Evolutionary conservation across 352 stramenopile species (phyloP), one percentile per base, ranked within the genome.

Genomic region (Phytophthora gonapodyides): DNA sequence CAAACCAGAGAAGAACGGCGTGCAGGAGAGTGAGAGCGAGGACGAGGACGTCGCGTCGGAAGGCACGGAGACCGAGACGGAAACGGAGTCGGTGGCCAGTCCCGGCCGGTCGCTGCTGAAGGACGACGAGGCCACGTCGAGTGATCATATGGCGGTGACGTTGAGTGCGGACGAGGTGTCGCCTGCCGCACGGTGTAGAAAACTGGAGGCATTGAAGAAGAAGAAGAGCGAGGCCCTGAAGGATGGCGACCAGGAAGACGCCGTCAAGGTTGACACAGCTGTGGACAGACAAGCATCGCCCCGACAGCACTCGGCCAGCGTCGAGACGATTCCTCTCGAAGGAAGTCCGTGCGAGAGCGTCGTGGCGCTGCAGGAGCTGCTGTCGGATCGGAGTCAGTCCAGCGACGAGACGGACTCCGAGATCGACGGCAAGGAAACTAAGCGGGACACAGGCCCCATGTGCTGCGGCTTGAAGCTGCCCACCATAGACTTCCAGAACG

Each of bases 401-500:
- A 73, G 54, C 15, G 57, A 67, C 11, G 66, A 82, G 48, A 42
- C 31, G 3, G 57, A 69, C 1, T 15, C 24, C 7, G 64, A 72
- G 31, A 45, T 53, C 0, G 63, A 64, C 42, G 55, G 68, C n/a
- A 21, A 61, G 12, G 51, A 64, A 45, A 45, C 50, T 7, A 67
- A 72, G 52, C 50, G 47, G 24, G 69, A 42, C 34, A 35, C 38
- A 13, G 68, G 61, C 9, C 68, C 57, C 35, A 69, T 55, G 42
- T 79, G 70, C 52, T 88, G 62, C 68, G 79, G 76, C 41, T 69
- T 64, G 13, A 79, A 75, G 56, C 61, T 80, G 37, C 76, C 73
- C 5, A 71, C 52, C 0, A 76, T 91, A 10, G 74, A 93, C 38
- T 87, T 91, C 49, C 78, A 81, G 56, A 91, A 82, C 52, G 75